phyloP scores from a whole-genome alignment of 2,329 filamentous ascomycete species.

The Colletotrichum gloeosporioides region DNA sequence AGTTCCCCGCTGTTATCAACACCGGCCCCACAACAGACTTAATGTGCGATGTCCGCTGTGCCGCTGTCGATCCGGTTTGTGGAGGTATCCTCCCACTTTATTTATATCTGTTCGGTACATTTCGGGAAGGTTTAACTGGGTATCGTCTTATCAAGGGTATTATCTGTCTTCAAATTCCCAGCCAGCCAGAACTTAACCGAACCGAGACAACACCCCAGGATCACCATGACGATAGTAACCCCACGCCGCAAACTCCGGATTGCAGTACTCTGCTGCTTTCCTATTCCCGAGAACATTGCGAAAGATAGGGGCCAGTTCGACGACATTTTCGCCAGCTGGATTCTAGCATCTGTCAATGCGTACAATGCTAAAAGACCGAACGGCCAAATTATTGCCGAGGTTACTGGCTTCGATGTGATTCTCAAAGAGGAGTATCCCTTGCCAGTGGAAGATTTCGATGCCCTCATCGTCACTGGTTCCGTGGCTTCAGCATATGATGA shows the following conservation, averaged over 20 bases:
- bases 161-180: background rate
- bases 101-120: background rate
- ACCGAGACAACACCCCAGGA: background rate
- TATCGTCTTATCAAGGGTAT: background rate
- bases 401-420: slow-evolving; percentile 39
- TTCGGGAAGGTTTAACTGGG: background rate
- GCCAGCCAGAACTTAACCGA: background rate
- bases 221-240: background rate
- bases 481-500: slow-evolving; percentile 35
- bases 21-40: background rate
- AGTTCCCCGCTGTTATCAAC: background rate
- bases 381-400: slow-evolving; percentile 22
- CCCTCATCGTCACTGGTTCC: slow-evolving; percentile 44
- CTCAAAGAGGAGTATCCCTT: slow-evolving; percentile 36
- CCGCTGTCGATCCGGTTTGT: background rate
- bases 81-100: background rate
- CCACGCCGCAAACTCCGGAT: background rate
- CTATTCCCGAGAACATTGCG: background rate
- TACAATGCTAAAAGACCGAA: background rate
- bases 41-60: background rate
- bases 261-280: background rate
- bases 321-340: background rate
- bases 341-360: background rate
- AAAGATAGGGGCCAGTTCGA: background rate
- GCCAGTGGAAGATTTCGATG: slow-evolving; percentile 33